Base-by-base conservation (phyloP, 352 stramenopile species). In the Phytopythium delawarense region DNA sequence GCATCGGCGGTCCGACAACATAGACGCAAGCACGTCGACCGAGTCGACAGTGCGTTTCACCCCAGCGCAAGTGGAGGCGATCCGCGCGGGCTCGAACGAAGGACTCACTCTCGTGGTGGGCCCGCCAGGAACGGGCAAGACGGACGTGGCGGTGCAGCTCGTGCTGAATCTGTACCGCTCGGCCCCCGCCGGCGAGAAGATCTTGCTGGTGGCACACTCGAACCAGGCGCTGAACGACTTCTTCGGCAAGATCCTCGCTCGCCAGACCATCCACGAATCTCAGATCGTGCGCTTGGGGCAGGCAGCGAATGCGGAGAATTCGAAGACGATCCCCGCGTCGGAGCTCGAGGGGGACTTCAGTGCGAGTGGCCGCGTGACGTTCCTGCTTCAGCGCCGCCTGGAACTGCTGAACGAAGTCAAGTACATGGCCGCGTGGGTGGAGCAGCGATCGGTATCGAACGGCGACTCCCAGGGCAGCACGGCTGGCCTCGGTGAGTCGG, bases 161-260 rank as follows among this genome's bases (percentile, higher is more conserved):
- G 87, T 98, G n/a, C 62, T 88, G 23, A 98, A 97, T 65, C 55
- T 99, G 11, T 98, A 97, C 63, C 91, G 93, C 59, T 73, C 66
- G 21, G 94, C 82, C 42, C 57, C 71, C 28, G 71, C 83, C 52
- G 81, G 72, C 4, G 84, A 99, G 62, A 88, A 97, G 60, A 97
- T 97, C 16, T 70, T 99, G 16, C 72, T 99, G 39, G 84, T 99
- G 34, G 97, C 96, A 23, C 93, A 98, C 71, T 98, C 90, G 25
- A 98, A 98, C 70, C 84, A 94, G 58, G 93, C 96, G 0, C 70
- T 99, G 4, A 97, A 99, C 64, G 89, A 98, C 68, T 89, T 99
- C 54, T 97, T 99, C 65, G 72, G 84, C 21, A 98, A 98, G 67
- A 81, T 99, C 34, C 79, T 97, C 67, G 72, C 81, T 21, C 75